phyloP scores from a whole-genome alignment of 148 eudicot species.

The Dianthus caryophyllus region DNA sequence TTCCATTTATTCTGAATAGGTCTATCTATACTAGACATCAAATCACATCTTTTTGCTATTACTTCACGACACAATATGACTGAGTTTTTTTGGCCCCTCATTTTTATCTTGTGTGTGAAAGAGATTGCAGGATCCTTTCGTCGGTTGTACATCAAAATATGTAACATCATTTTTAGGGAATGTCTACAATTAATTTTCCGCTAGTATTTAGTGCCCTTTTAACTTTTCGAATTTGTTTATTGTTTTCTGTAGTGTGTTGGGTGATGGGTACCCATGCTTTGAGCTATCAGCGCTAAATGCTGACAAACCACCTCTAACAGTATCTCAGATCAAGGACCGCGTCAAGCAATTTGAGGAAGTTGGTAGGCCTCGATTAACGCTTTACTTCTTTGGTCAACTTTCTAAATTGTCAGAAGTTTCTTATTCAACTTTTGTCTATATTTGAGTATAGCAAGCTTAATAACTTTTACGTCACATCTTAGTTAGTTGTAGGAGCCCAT shows the following conservation, averaged over 20 bases:
- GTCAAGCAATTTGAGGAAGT: constrained; percentile 81
- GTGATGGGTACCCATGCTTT: constrained; percentile 84
- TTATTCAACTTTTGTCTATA: background rate
- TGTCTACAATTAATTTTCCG: background rate
- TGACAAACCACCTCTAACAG: constrained; percentile 84
- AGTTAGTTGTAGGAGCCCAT: too few species aligned
- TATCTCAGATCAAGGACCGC: constrained; percentile 80
- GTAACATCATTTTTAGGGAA: too few species aligned
- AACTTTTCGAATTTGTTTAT: background rate
- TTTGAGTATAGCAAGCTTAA: background rate
- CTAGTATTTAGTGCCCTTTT: background rate
- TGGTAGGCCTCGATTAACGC: constrained; percentile 47
- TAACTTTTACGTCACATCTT: background rate
- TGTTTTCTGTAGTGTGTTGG: constrained; percentile 56
- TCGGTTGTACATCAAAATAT: too few species aligned
- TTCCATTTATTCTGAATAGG: background rate
- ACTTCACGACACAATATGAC: too few species aligned
- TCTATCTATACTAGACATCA: background rate
- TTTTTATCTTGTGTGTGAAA: too few species aligned
- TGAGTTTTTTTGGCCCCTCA: too few species aligned
- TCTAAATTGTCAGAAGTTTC: background rate
- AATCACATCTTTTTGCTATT: too few species aligned
- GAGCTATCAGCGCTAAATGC: constrained; percentile 94
- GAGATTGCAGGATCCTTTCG: too few species aligned
- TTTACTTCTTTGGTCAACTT: background rate